Percentiles rank a stretch among this genome's conserved stretches.
These are phyloP conservation scores for Toxoplasma gondii DNA, from an alignment of 169 alveolate genomes.

Conservation along the genomic window DNA sequence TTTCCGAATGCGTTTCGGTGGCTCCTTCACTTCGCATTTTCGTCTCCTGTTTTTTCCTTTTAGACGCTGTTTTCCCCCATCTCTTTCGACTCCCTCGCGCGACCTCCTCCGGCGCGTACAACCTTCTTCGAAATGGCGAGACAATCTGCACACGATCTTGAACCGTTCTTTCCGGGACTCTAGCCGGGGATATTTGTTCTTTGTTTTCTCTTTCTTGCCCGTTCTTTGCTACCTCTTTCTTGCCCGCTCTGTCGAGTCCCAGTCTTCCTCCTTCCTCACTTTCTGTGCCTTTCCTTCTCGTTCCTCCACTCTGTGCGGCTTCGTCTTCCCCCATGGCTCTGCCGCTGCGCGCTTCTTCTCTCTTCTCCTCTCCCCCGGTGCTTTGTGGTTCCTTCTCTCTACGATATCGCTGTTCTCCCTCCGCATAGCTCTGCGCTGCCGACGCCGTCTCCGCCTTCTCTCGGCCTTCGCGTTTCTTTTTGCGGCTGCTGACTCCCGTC, in stretches of 20 bases:
- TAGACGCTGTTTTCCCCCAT: too few relatives aligned
- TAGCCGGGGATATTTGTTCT: too few relatives aligned
- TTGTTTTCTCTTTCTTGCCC: too few relatives aligned
- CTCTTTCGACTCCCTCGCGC: too few relatives aligned
- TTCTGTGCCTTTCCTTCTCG: not conserved
- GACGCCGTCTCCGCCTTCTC: not conserved
- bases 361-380: not conserved
- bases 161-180: too few relatives aligned
- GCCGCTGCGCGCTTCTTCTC: not conserved
- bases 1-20: too few relatives aligned
- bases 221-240: too few relatives aligned
- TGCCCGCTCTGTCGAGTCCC: not conserved
- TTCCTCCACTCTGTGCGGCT: not conserved
- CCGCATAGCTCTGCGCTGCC: not conserved
- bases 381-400: not conserved
- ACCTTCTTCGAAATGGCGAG: too few relatives aligned
- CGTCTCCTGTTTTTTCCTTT: too few relatives aligned
- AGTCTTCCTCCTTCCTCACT: not conserved
- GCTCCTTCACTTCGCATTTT: not conserved
- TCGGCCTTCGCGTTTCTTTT: not conserved
- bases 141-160: too few relatives aligned
- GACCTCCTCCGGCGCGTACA: too few relatives aligned
- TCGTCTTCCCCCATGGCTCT: not conserved
- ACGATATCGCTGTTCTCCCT: not conserved
- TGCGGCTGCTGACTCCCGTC: too few relatives aligned